Conservation (phyloP, 2,329 filamentous ascomycete genomes). For the Fusarium papillatum region DNA sequence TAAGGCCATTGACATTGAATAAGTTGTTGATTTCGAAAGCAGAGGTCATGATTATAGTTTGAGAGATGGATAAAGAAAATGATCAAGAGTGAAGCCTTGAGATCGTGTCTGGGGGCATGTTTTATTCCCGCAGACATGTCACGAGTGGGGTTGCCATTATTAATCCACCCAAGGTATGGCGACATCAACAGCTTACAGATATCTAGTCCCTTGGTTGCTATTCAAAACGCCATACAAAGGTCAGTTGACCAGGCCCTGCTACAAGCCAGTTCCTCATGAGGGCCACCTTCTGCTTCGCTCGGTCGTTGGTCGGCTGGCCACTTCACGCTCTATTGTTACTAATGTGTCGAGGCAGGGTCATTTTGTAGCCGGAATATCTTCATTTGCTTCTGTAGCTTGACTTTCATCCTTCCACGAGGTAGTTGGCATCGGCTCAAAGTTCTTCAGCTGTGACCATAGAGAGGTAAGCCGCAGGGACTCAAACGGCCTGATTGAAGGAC, state of each 20-base stretch:
- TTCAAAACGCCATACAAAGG: background rate
- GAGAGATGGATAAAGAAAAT: background rate
- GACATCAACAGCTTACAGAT: background rate
- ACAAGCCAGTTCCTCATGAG: background rate
- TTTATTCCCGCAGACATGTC: background rate
- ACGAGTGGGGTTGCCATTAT: background rate
- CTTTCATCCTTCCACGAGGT: background rate
- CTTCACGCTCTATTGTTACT: background rate
- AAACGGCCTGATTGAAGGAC: background rate
- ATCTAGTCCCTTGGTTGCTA: background rate
- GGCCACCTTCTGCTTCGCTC: background rate
- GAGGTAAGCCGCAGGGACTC: background rate
- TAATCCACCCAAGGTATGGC: background rate
- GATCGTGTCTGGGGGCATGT: background rate
- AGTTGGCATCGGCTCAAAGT: background rate
- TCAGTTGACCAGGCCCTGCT: background rate
- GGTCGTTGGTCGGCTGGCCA: background rate
- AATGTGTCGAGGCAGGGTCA: background rate
- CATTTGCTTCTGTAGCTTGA: background rate
- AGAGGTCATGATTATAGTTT: background rate
- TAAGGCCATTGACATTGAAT: conserved; percentile 63
- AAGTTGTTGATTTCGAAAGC: conserved; percentile 43
- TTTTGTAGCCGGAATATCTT: background rate
- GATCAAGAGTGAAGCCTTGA: background rate
- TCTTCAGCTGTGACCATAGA: background rate